Evolutionary conservation across 805 yeast genomes (phyloP).

Genomic region (Sungouiella blattae): DNA sequence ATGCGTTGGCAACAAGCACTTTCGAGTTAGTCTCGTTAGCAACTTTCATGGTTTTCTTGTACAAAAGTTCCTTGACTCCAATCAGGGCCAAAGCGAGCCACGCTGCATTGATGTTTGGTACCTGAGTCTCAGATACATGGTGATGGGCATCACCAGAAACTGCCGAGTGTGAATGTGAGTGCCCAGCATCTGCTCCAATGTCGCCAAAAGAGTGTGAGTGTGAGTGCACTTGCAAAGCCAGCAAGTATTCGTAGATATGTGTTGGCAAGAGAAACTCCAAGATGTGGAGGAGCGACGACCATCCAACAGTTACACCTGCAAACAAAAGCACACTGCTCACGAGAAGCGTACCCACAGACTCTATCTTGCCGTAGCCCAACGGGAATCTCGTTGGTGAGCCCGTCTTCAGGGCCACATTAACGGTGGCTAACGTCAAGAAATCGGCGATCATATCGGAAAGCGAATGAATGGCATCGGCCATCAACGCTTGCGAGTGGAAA

Average conservation of each 20-base stretch:
- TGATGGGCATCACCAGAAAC: slow-evolving; percentile 2
- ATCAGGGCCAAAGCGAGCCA: slow-evolving; percentile 94
- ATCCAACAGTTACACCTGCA: slow-evolving; percentile 90
- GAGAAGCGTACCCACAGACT: slow-evolving; percentile 85
- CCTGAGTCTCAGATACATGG: slow-evolving; percentile 3
- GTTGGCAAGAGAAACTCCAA: slow-evolving; percentile 67
- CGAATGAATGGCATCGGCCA: slow-evolving; percentile 95
- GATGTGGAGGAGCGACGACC: slow-evolving; percentile 70
- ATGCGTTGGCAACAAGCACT: slow-evolving; percentile 92
- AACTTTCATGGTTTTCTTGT: slow-evolving; percentile 73
- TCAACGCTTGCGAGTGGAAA: slow-evolving; percentile 90
- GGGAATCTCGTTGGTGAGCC: slow-evolving; percentile 67
- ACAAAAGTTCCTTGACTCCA: slow-evolving; percentile 82
- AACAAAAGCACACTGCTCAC: slow-evolving; percentile 78
- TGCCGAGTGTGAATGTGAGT: slow-evolving; percentile 10
- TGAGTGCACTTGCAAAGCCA: slow-evolving; percentile 48
- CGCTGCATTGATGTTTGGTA: slow-evolving; percentile 81
- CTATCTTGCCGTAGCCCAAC: slow-evolving; percentile 88
- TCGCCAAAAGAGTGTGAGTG: slow-evolving; percentile 41
- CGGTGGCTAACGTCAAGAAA: slow-evolving; percentile 83
- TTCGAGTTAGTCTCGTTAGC: slow-evolving; percentile 79
- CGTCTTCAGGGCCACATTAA: slow-evolving; percentile 61
- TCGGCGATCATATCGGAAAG: slow-evolving; percentile 88
- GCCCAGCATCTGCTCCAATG: slow-evolving; percentile 14
- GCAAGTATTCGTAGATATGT: slow-evolving; percentile 50